Evolutionary conservation across 345 rosid genomes (phyloP), one percentile per base, ranked within the genome.

Genomic region (Salix dunnii): DNA sequence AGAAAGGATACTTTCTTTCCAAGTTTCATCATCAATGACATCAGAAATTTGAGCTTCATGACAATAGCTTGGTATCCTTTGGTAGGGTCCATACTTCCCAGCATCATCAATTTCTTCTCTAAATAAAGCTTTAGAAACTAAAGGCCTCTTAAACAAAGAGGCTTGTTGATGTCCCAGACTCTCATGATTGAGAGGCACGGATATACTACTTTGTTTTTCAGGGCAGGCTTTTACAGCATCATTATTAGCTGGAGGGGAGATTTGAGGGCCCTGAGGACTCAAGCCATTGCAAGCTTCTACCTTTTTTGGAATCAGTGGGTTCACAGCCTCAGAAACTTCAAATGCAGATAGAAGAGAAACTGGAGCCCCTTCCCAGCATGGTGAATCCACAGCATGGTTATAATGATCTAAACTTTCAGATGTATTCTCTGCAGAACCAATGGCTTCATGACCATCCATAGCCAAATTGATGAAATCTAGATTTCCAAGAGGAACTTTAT

Each of bases 291-390:
- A 61, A 58, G 82, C 84, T 82, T 87, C 90, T 42, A 64, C 65
- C 21, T 77, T 85, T 76, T 78, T 84, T 70, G n/a, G 71, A 76
- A 76, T 65, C 21, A 82, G 81, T 55, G 81, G 68, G 67, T 76
- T 5, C 28, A 77, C 73, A 58, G 68, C 63, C 64, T 79, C 80
- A 46, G 80, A 78, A 80, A 77, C 68, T 80, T 82, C 81, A 70
- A 73, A 78, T 62, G 82, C 77, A 66, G 83, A 78, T 74, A 67
- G 74, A 76, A 71, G 83, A 67, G 86, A 78, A 74, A 77, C 75
- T 3, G 79, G 79, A 75, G 88, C 90, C 77, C 87, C 90, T 81
- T 68, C 87, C 84, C 86, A 89, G 87, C 89, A 88, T 28, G 89
- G 90, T 38, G 91, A 88, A 78, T 81, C 96, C 84, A 79, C 85